Evolutionary conservation across 2,329 filamentous ascomycete genomes (phyloP).

Genomic region (Claviceps sp.): DNA sequence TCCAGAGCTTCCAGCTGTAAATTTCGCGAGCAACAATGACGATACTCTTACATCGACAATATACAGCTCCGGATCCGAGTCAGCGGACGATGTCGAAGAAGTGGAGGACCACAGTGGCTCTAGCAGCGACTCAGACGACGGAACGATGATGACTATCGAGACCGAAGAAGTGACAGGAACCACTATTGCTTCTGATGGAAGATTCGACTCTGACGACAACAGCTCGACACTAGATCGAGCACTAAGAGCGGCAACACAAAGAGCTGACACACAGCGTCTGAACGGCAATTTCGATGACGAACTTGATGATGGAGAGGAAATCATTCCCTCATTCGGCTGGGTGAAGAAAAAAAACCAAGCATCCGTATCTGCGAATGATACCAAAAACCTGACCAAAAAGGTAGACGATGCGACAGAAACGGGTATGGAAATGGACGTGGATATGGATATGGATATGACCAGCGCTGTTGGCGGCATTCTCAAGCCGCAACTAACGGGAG

Average conservation of each 20-base stretch:
- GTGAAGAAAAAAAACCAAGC: constrained; percentile 37
- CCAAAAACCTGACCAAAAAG: constrained; percentile 18
- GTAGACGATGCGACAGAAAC: constrained; percentile 22
- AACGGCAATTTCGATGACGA: constrained; percentile 33
- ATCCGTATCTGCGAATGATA: neutral
- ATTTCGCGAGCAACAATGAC: constrained; percentile 52
- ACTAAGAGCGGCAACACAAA: constrained; percentile 58
- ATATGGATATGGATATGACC: constrained; percentile 40
- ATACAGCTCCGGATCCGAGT: constrained; percentile 54
- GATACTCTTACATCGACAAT: constrained; percentile 64
- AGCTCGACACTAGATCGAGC: constrained; percentile 66
- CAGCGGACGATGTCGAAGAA: constrained; percentile 40
- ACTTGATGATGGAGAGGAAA: constrained; percentile 52
- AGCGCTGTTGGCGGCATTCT: constrained; percentile 41
- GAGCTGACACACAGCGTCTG: constrained; percentile 60
- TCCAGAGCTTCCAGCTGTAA: constrained; percentile 51
- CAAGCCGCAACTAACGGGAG: constrained; percentile 28
- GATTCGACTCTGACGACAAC: constrained; percentile 48
- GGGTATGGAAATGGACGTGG: constrained; percentile 24
- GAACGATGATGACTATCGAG: constrained; percentile 72
- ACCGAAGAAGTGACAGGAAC: constrained; percentile 63
- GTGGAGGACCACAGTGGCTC: constrained; percentile 34
- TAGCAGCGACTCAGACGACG: constrained; percentile 54
- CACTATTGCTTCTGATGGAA: constrained; percentile 47
- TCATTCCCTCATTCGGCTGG: constrained; percentile 69